phyloP scores from a whole-genome alignment of 2,329 filamentous ascomycete genomes.

The Calonectria honghensis region DNA sequence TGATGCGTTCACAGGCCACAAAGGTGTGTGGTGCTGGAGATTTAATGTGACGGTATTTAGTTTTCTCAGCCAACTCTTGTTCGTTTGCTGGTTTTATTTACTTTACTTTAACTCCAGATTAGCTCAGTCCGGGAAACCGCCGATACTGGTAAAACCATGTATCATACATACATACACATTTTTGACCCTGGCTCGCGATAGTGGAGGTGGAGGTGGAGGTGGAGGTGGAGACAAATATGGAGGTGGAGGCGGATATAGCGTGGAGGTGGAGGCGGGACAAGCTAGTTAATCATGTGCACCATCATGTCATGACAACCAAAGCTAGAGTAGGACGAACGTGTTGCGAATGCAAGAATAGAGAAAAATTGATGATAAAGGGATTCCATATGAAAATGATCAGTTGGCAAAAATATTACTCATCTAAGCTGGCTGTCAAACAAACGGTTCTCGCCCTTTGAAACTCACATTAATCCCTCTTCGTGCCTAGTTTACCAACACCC shows the following conservation, averaged over 20 bases:
- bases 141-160: neutral
- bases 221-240: neutral
- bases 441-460: too few relatives aligned
- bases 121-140: neutral
- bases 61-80: neutral
- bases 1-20: neutral
- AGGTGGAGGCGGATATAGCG: neutral
- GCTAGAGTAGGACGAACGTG: neutral
- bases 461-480: constrained; percentile 4
- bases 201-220: neutral
- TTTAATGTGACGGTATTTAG: neutral
- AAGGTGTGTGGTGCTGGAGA: neutral
- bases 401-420: neutral
- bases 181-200: neutral
- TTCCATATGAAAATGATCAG: neutral
- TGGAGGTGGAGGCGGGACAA: constrained; percentile 2
- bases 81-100: neutral
- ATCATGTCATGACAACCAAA: constrained; percentile 21
- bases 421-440: too few relatives aligned
- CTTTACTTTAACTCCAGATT: neutral
- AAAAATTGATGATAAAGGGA: neutral
- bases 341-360: neutral
- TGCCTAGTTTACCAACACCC: neutral
- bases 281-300: neutral
- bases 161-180: neutral